Evolutionary conservation across 768 basidiomycete species (phyloP).

Genomic region (Ramaria sp.): DNA sequence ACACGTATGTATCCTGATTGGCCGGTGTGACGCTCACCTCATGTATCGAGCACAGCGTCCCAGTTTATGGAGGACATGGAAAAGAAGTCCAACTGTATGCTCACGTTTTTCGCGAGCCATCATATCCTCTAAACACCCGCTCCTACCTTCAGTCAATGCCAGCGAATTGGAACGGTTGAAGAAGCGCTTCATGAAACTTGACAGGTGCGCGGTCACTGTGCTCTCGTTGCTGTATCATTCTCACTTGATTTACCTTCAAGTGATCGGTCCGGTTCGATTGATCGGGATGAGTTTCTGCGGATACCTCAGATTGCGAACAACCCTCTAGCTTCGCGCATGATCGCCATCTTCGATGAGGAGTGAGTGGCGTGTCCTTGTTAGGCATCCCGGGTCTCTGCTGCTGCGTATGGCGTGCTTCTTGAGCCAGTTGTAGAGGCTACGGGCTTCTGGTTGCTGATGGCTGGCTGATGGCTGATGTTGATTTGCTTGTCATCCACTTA

Average conservation of each 20-base stretch:
- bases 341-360: slow-evolving; percentile 99
- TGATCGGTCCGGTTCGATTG: slow-evolving; percentile 95
- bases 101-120: neutral
- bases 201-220: slow-evolving; percentile 43
- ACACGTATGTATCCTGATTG: slow-evolving; percentile 44
- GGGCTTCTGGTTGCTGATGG: no score
- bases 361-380: slow-evolving; percentile 33
- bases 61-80: slow-evolving; percentile 99
- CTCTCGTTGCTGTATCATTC: neutral
- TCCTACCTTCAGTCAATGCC: slow-evolving; percentile 62
- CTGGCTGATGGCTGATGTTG: neutral
- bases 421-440: no score
- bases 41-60: slow-evolving; percentile 41
- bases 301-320: slow-evolving; percentile 99
- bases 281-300: slow-evolving; percentile 96
- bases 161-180: slow-evolving; percentile 90
- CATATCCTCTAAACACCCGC: neutral
- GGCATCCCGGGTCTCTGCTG: neutral
- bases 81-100: slow-evolving; percentile 93
- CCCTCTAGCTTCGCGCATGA: slow-evolving; percentile 93
- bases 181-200: slow-evolving; percentile 99
- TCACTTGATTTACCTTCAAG: slow-evolving; percentile 27
- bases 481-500: slow-evolving; percentile 21
- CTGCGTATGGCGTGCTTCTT: neutral
- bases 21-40: slow-evolving; percentile 3